Evolutionary conservation across 2,329 filamentous ascomycete genomes (phyloP), one percentile per base, ranked within the genome.

Genomic region (Neoarthrinium moseri): DNA sequence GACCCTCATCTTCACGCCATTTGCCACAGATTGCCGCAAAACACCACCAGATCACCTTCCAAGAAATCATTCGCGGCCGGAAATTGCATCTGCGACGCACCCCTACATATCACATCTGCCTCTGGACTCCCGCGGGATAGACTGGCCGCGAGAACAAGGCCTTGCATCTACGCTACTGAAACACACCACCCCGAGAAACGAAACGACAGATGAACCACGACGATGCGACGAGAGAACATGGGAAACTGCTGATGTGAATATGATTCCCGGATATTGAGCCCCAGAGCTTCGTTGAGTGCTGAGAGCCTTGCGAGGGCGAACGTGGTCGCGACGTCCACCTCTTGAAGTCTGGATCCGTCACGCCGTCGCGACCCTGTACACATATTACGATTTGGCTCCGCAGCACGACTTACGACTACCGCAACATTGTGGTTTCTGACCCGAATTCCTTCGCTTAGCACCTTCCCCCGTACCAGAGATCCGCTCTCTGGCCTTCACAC

Each of bases 231-330:
- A 10, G 33, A 20, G 37, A 21, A 12, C 22, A 23, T 18, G 21
- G 18, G 13, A 17, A 22, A 27, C 22, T n/a, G n/a, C 18, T 45
- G 43, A 45, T 23, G 43, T 45, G 17, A 33, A 39, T n/a, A 45
- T 45, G 43, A 34, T 37, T 23, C n/a, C 30, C 23, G n/a, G 34
- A 29, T 23, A 37, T 29, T 45, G 35, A 45, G 12, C 24, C 18
- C 15, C 33, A 37, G 22, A 26, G 34, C 22, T 27, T 33, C 39
- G 43, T 34, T 39, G 23, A 39, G 35, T 45, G 33, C 32, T 21
- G 32, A 20, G 41, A 36, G 41, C 22, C 23, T 32, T 30, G 26
- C 22, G 15, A 20, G 15, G 41, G 27, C 4, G 18, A 22, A 32
- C 15, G 39, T 23, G 24, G 18, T 32, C 33, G 18, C 17, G 22